Base-by-base conservation (phyloP, 1,284 basidiomycete species). In the Apiotrichum brassicae region DNA sequence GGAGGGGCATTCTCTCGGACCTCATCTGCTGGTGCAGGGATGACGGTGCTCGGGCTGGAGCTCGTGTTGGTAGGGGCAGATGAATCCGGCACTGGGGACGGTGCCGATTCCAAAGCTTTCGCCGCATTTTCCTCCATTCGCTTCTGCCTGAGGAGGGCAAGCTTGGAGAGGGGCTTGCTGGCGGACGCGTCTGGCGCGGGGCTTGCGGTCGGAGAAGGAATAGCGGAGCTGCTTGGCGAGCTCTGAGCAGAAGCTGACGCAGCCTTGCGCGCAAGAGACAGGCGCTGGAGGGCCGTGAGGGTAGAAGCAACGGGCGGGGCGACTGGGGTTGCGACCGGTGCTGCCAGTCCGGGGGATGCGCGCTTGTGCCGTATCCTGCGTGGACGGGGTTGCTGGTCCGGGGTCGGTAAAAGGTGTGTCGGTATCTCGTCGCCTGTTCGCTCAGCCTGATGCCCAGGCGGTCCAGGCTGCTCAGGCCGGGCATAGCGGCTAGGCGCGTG, bases 261-360 rank as follows among this genome's bases (percentile, higher is more conserved):
- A 54, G 57, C 49, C 32, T 71, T 66, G 14, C 75, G 63, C 3
- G 72, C 62, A 13, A 75, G 75, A 2, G 85, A 83, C 22, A 90
- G 75, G 19, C 80, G 76, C 44, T 83, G 81, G 18, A 89, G 72
- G 2, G 89, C 88, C 28, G 71, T 61, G 81, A 89, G n/a, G 68
- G 76, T 48, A 80, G 82, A 47, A 81, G 62, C 48, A 13, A 57
- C 39, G 5, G 60, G 38, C 8, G 43, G 30, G 16, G 49, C 53
- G n/a, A n/a, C n/a, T n/a, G n/a, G n/a, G n/a, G n/a, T n/a, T n/a
- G n/a, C n/a, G n/a, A n/a, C n/a, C n/a, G n/a, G 18, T 25, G 16
- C 13, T 8, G 22, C 19, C 39, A 6, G 35, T 53, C 34, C 20
- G 40, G 33, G 11, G 44, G 25, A 19, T 33, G 23, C 11, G 7